Base-by-base conservation (phyloP, 371 early-diverging fungal genomes). In the Apophysomyces sp. region DNA sequence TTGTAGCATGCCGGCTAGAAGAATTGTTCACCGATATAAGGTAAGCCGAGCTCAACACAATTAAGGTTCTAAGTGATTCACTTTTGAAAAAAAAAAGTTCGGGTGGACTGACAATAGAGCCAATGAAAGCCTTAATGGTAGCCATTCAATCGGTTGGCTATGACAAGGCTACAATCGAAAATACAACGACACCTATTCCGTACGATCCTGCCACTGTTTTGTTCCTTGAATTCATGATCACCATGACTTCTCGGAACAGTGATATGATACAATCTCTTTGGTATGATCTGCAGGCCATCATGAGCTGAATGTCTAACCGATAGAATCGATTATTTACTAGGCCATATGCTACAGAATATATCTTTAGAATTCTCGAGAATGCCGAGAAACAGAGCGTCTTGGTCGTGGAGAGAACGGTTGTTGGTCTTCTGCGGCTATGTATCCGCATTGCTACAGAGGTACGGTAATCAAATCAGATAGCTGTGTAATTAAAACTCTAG, bases 391-490 rank as follows among this genome's bases (percentile, higher is more conserved):
- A 89, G 56, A 88, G 90, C 64, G 80, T 81, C 1, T 65, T 89
- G 56, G 71, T 89, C 18, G 82, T 93, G 7, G 92, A 94, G 66
- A 79, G 93, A n/a, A 83, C 89, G 0, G 91, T 92, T 1, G 88
- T 90, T 12, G 92, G 87, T 0, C 67, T 94, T 24, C 64, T 95
- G 59, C 68, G 89, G 57, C 76, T 95, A 13, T 86, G 91, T 32
- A 86, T 88, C 29, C 83, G 90, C 9, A 73, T 89, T 65, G 86
- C 88, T 4, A 86, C 89, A 61, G 87, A 86, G 68, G 88, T 87
- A 64, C 67, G 52, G n/a, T 3, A 31, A 2, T 3, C 37, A 4
- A 18, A 41, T 3, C 2, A 51, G 24, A 40, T 18, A 4, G 31
- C 5, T 18, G 12, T 27, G 3, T 0, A 44, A 26, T 9, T 44